phyloP scores from a whole-genome alignment of 1,284 basidiomycete species.

The Ustilago crameri region DNA sequence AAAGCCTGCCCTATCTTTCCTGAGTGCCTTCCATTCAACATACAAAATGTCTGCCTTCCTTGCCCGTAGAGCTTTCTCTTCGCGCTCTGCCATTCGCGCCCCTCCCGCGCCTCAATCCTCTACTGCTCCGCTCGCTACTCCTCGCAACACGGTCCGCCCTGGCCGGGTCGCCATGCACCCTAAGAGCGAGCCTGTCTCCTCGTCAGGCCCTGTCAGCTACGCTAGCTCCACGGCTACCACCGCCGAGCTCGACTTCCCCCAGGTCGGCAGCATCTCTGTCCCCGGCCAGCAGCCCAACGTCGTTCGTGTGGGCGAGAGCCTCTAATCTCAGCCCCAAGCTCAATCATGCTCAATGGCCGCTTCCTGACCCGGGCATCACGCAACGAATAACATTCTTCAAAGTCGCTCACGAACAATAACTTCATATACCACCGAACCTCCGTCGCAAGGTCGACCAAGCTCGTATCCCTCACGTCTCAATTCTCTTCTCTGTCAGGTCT shows the following conservation, averaged over 20 bases:
- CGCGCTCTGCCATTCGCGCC: constrained; percentile 42
- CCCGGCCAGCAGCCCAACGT: constrained; percentile 33
- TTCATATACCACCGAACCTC: too few species aligned
- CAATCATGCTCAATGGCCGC: too few species aligned
- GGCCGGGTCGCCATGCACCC: constrained; percentile 48
- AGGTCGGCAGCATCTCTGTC: constrained; percentile 29
- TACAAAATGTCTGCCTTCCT: constrained; percentile 27
- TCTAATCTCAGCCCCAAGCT: too few species aligned
- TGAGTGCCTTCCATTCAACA: too few species aligned
- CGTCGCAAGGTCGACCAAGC: too few species aligned
- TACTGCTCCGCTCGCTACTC: constrained; percentile 8
- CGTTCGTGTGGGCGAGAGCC: constrained; percentile 12
- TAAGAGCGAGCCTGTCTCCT: constrained; percentile 11
- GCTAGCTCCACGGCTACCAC: constrained; percentile 27
- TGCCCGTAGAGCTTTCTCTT: constrained; percentile 35
- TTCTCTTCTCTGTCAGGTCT: too few species aligned
- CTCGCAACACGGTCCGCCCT: constrained; percentile 10
- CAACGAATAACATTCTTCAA: too few species aligned
- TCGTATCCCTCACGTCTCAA: too few species aligned
- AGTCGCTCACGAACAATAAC: too few species aligned
- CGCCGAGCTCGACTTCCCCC: constrained; percentile 19
- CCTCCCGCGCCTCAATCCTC: constrained; percentile 36
- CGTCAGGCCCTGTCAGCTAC: constrained; percentile 16
- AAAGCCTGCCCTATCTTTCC: background rate
- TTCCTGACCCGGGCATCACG: too few species aligned